Evolutionary conservation across 768 basidiomycete species (phyloP), one percentile per base, ranked within the genome.

Genomic region (Neoboletus magnificus): DNA sequence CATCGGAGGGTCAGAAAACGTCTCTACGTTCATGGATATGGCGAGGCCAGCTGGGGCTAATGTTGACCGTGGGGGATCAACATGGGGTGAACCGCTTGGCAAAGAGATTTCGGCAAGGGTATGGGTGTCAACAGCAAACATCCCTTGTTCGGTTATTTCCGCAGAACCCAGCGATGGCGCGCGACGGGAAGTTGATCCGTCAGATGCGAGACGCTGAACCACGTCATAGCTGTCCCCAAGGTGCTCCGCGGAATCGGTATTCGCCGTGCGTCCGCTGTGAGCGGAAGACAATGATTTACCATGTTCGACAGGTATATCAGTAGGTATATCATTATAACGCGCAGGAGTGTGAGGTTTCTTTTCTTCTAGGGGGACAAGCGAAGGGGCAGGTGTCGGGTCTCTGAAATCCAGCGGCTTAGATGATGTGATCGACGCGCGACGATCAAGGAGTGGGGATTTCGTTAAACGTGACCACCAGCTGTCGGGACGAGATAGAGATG

Each of bases 381-480:
- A 76, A 0, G 91, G 91, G 4, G 82, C 82, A 1, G 91, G 89
- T 49, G 85, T 84, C 1, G 93, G 92, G 70, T 95, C 92, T 22
- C 89, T 81, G 64, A 93, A 82, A 22, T 90, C 85, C 15, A 77
- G 66, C 43, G 44, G 61, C 55, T 49, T 69, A 62, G 56, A 66
- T 53, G 71, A 65, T 52, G 71, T 71, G 52, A 76, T 75, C 61
- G 78, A 83, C 12, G 71, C 56, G 25, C 77, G 75, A 39, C 84
- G 79, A 59, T 89, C 87, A 27, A 87, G 76, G 48, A 89, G 74
- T 33, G 82, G 80, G 18, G 84, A 80, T 52, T 81, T 82, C 15
- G 87, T 76, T 63, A 94, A 85, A 3, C 87, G 84, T 10, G 78
- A 71, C 86, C 91, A 94, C 88, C 91, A 91, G 12, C 79, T 83